Percentiles rank a stretch among this genome's conserved stretches.
Conservation (phyloP, 192 early-diverging fungal genomes). For the Coemansia sp. region DNA sequence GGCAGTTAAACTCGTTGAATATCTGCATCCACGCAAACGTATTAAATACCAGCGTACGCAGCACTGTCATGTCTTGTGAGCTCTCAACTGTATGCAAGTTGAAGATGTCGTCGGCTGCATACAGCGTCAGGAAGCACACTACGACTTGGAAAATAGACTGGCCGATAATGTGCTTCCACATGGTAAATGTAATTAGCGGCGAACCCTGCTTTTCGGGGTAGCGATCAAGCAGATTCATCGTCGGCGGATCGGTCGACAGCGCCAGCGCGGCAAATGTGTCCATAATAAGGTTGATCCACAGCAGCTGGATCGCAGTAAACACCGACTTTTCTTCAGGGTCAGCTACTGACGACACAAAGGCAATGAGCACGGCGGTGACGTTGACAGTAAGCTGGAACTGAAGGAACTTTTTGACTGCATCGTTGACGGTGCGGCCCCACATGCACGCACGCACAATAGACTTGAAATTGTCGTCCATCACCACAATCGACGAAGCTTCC, state of each 20-base stretch:
- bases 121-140: constrained; percentile 76
- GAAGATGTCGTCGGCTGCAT: constrained; percentile 65
- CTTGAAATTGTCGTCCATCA: constrained; percentile 99
- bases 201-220: constrained; percentile 79
- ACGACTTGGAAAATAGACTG: constrained; percentile 88
- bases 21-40: constrained; percentile 89
- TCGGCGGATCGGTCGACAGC: constrained; percentile 93
- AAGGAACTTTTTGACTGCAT: constrained; percentile 96
- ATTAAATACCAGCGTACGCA: constrained; percentile 88
- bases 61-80: constrained; percentile 45
- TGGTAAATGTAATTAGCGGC: constrained; percentile 81
- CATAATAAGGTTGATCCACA: constrained; percentile 99
- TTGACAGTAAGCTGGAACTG: constrained; percentile 99
- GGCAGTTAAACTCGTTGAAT: constrained; percentile 89
- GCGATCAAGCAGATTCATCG: constrained; percentile 78
- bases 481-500: constrained; percentile 96
- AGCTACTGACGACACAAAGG: constrained; percentile 72
- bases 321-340: constrained; percentile 70
- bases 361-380: constrained; percentile 80
- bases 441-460: constrained; percentile 95
- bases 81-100: constrained; percentile 54
- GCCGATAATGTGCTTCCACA: constrained; percentile 96
- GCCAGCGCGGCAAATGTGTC: constrained; percentile 98
- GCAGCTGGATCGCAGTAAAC: constrained; percentile 92
- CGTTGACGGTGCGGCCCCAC: constrained; percentile 97